Base-by-base conservation (phyloP, 306 rosid species). In the Cercis canadensis region DNA sequence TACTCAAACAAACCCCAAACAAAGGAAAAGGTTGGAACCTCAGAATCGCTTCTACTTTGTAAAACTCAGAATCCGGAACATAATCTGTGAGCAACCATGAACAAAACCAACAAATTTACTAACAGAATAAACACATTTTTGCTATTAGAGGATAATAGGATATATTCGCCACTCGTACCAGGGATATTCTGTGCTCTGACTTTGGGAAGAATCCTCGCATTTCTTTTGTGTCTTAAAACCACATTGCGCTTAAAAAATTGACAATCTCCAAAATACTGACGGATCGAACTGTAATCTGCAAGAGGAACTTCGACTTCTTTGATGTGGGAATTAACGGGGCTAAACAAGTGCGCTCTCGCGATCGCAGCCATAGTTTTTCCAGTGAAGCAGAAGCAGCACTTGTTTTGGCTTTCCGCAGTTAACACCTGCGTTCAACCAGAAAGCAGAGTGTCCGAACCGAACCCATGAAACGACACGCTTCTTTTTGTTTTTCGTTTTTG, bases 31-130 rank as follows among this genome's bases (percentile, higher is more conserved):
- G 16, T 36, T 21, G 44, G 39, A 65, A 90, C 98, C 97, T 87
- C 63, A 94, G 78, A 82, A 94, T 87, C 8, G 97, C 98, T 88
- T 90, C 98, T 76, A 94, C 87, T 85, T 90, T 88, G 85, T 89
- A 94, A 79, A 89, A 90, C 62, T 94, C 53, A 33, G 96, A 81
- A 70, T 84, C 88, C 11, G 96, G 95, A 62, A 72, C 47, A 80
- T 87, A 87, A 39, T 62, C 97, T 84, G 80, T 11, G 8, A 69
- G 32, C 24, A 40, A 4, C 33, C 24, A 31, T 17, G 32, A n/a
- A 19, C 11, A 11, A 12, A 75, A 31, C 31, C 19, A 77, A 66
- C 41, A 60, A 43, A 52, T 33, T n/a, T 11, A 65, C 57, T 46
- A 61, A 73, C 45, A 37, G 45, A 57, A 44, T 31, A 62, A 8